A percentile compares a stretch with the other conserved stretches of the same genome.
Evolutionary conservation across 2,329 filamentous ascomycete species (phyloP).

Genomic region (Ploettnerulaceae sp.): DNA sequence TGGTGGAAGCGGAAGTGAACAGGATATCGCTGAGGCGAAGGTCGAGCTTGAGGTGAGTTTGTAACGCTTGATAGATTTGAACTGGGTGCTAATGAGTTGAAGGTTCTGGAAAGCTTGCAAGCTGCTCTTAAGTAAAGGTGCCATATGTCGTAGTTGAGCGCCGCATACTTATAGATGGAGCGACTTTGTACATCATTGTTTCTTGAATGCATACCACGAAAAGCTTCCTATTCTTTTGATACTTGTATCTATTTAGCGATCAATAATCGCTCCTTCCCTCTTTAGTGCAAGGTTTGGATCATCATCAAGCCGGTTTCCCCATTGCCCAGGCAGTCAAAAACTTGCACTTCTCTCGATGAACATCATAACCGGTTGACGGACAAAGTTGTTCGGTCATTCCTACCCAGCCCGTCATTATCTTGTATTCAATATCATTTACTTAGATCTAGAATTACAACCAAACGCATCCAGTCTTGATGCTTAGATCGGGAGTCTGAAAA

Average conservation of each 20-base stretch:
- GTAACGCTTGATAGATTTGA: background rate
- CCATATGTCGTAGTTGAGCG: conserved; percentile 11
- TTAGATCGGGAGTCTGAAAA: background rate
- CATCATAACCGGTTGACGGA: background rate
- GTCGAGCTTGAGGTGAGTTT: conserved; percentile 88
- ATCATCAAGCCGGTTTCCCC: background rate
- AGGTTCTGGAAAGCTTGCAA: conserved; percentile 83
- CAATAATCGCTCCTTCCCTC: conserved; percentile 15
- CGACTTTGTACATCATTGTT: conserved; percentile 34
- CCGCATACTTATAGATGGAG: conserved; percentile 28
- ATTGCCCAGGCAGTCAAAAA: background rate
- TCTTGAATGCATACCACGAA: conserved; percentile 28
- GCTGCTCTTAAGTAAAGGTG: conserved; percentile 67
- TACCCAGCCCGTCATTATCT: conserved; percentile 8
- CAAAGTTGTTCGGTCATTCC: conserved; percentile 10
- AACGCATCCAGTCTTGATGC: conserved; percentile 7
- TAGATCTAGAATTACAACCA: conserved; percentile 6
- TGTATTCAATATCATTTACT: conserved; percentile 10
- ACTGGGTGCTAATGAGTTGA: conserved; percentile 36
- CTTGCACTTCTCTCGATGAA: background rate
- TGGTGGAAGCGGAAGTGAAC: conserved; percentile 84
- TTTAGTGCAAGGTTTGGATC: background rate
- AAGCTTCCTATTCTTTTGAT: conserved; percentile 1
- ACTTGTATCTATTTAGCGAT: background rate
- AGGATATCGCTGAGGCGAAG: conserved; percentile 97